Percentiles rank a stretch among this genome's conserved stretches.
phyloP scores from a whole-genome alignment of 495 filamentous ascomycete genomes.

The Chaetomidium leptoderma region DNA sequence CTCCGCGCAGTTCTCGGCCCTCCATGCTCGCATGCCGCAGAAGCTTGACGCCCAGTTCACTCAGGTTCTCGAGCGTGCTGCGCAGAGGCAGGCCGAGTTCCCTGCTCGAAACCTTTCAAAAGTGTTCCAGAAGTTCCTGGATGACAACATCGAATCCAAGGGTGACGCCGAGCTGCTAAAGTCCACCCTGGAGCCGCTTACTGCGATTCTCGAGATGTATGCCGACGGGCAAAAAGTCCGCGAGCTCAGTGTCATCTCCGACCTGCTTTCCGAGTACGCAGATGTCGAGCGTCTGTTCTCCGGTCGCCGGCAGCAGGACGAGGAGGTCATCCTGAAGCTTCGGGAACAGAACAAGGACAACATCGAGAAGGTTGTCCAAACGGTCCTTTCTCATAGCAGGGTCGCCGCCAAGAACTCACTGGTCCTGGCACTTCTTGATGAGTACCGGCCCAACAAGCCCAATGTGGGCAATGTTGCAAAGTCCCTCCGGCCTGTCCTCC shows the following conservation, averaged over 20 bases:
- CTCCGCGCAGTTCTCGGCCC: conserved; percentile 87
- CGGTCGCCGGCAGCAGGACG: conserved; percentile 75
- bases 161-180: conserved; percentile 61
- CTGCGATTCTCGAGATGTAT: conserved; percentile 77
- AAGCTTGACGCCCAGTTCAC: conserved; percentile 79
- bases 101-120: conserved; percentile 84
- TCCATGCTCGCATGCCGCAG: conserved; percentile 93
- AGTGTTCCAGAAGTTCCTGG: conserved; percentile 79
- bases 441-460: conserved; percentile 93
- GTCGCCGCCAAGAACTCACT: conserved; percentile 93
- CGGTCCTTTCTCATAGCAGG: conserved; percentile 87
- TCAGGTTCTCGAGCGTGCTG: conserved; percentile 78
- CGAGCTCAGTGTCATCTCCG: conserved; percentile 78
- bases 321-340: conserved; percentile 90
- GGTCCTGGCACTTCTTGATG: conserved; percentile 82
- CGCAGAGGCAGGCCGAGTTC: conserved; percentile 75
- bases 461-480: conserved; percentile 81
- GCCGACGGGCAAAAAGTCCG: conserved; percentile 84
- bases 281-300: conserved; percentile 84
- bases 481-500: conserved; percentile 76
- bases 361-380: conserved; percentile 73
- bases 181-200: conserved; percentile 69
- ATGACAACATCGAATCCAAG: conserved; percentile 73
- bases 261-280: conserved; percentile 72
- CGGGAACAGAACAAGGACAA: conserved; percentile 96